A percentile compares a stretch with the other conserved stretches of the same genome.
phyloP scores from a whole-genome alignment of 1,284 basidiomycete species.

The Gymnopus androsaceus region DNA sequence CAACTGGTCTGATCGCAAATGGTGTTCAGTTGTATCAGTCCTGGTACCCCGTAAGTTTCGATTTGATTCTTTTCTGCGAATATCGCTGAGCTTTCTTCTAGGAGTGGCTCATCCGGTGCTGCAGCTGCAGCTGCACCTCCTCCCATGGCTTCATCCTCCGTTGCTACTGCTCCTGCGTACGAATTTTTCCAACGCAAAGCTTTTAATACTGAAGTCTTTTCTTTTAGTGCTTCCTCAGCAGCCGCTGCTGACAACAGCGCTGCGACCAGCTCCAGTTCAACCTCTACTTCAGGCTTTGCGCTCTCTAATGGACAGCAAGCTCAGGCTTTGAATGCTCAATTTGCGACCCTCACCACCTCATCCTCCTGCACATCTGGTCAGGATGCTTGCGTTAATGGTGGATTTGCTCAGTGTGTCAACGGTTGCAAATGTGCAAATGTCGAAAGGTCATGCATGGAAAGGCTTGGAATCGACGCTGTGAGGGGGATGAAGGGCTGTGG shows the following conservation, averaged over 20 bases:
- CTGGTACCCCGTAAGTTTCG: not conserved
- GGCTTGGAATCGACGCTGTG: no score
- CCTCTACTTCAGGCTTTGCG: slow-evolving; percentile 30
- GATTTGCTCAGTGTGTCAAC: slow-evolving; percentile 41
- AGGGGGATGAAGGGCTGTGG: no score
- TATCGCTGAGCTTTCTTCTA: not conserved
- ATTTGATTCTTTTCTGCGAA: no score
- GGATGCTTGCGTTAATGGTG: slow-evolving; percentile 36
- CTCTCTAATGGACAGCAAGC: slow-evolving; percentile 50
- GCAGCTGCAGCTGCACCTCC: slow-evolving; percentile 22
- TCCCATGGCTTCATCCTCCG: slow-evolving; percentile 4
- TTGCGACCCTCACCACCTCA: slow-evolving; percentile 39
- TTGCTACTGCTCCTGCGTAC: not conserved
- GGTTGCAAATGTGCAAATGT: no score
- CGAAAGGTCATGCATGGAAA: no score
- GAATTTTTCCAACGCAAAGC: slow-evolving; percentile 23
- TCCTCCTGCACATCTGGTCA: slow-evolving; percentile 47
- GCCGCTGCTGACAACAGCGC: not conserved
- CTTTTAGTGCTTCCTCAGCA: not conserved
- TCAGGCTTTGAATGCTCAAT: slow-evolving; percentile 52
- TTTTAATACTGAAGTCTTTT: not conserved
- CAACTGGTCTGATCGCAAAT: slow-evolving; percentile 47
- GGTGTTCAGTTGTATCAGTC: slow-evolving; percentile 33
- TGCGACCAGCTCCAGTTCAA: slow-evolving; percentile 10
- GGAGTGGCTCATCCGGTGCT: not conserved